Evolutionary conservation across 2,329 filamentous ascomycete genomes (phyloP).

Genomic region (Tolypocladium amazonense): DNA sequence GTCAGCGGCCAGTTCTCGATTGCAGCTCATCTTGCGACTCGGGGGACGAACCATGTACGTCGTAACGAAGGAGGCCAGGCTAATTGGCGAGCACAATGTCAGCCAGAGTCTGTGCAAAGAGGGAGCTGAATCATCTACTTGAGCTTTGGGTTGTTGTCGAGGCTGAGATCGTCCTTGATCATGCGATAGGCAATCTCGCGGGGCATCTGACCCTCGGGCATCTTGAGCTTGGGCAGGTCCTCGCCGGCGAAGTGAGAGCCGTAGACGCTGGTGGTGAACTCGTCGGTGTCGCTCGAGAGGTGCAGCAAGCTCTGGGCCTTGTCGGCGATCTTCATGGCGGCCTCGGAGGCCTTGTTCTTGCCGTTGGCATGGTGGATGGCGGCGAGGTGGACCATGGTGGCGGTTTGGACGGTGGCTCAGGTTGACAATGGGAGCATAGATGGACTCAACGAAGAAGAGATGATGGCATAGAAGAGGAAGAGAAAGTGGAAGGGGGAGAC

Average conservation of each 20-base stretch:
- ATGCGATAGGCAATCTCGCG: slow-evolving; percentile 87
- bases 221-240: slow-evolving; percentile 73
- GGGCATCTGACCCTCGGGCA: slow-evolving; percentile 87
- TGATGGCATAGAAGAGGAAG: neutral
- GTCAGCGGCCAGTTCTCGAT: neutral
- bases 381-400: slow-evolving; percentile 40
- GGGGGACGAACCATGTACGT: slow-evolving; percentile 68
- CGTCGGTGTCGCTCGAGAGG: slow-evolving; percentile 40
- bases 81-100: slow-evolving; percentile 19
- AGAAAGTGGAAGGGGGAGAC: neutral
- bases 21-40: neutral
- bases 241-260: slow-evolving; percentile 73
- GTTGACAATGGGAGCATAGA: neutral
- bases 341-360: neutral
- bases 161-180: slow-evolving; percentile 89
- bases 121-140: slow-evolving; percentile 37
- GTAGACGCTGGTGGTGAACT: slow-evolving; percentile 73
- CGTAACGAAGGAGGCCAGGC: slow-evolving; percentile 85
- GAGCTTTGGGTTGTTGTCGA: slow-evolving; percentile 85
- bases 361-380: slow-evolving; percentile 24
- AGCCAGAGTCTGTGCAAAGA: neutral
- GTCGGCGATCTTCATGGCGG: slow-evolving; percentile 20
- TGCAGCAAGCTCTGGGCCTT: slow-evolving; percentile 28
- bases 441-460: neutral
- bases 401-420: neutral